Evolutionary conservation across 768 basidiomycete genomes (phyloP), one percentile per base, ranked within the genome.

Genomic region (Suillus plorans): DNA sequence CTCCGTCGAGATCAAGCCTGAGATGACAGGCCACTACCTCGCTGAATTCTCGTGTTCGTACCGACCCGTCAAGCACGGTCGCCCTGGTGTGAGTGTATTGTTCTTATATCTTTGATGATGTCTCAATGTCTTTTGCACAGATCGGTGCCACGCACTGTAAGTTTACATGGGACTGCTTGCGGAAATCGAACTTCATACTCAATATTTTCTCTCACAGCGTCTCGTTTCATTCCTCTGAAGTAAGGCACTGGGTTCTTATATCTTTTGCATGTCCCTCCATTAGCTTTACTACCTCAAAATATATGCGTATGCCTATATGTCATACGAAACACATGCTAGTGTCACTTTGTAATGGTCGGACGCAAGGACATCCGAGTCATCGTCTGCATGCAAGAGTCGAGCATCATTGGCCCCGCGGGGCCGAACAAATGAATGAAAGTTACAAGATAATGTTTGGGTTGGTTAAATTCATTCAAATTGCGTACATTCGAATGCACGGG

Each of bases 21-120:
- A 99, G 81, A 99, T 99, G 97, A 94, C 92, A 68, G 97, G 97
- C 65, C 96, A 97, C 88, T 99, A 99, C 84, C 95, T 99, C 76
- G 97, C 86, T 68, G 97, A 99, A 83, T 94, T 93, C 83, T 93
- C 93, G 37, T 93, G 92, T 84, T 95, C 97, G 66, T 99, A 97
- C 91, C 87, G 91, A 77, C 97, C 97, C 73, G 97, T 99, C 80
- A 96, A 96, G 85, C 97, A 99, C 86, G 97, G 97, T 87, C 95
- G 97, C 74, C 96, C 97, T 74, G 97, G 97, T 94, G 91, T 95
- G 83, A 77, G 92, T 85, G 50, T 63, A 22, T 53, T 42, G 44
- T n/a, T 31, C n/a, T 52, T 60, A 34, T 20, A 4, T 25, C 13
- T 9, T 47, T 36, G 28, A 41, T 61, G 69, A 65, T 69, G 70